phyloP scores from a whole-genome alignment of 225 moss, liverwort and hornwort genomes.

The Neckera pumila region DNA sequence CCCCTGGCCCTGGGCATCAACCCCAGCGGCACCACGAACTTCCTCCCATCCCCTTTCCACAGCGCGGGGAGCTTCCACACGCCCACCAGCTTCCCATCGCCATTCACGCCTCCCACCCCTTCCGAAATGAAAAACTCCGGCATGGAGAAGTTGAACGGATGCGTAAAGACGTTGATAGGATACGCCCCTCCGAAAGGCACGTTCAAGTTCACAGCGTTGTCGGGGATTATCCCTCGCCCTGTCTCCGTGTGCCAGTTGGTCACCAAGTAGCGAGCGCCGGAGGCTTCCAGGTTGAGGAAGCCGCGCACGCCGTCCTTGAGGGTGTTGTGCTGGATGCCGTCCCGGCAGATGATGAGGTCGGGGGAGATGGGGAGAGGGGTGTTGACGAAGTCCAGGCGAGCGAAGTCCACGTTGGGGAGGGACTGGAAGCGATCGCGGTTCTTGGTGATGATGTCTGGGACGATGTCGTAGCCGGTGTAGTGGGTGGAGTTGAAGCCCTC shows the following conservation, averaged over 20 bases:
- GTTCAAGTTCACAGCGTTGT: constrained; percentile 20
- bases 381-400: constrained; percentile 47
- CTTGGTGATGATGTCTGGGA: constrained; percentile 33
- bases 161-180: constrained; percentile 49
- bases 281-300: constrained; percentile 36
- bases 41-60: constrained; percentile 33
- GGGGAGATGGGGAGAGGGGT: constrained; percentile 29
- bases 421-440: constrained; percentile 29
- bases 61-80: constrained; percentile 54
- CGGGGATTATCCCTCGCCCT: constrained; percentile 3
- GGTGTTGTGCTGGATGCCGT: constrained; percentile 45
- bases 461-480: constrained; percentile 54
- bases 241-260: constrained; percentile 60
- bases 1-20: background rate
- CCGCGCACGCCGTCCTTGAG: constrained; percentile 56
- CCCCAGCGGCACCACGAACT: constrained; percentile 12
- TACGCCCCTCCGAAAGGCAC: constrained; percentile 38
- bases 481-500: constrained; percentile 45
- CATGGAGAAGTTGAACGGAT: constrained; percentile 63
- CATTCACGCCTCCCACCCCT: constrained; percentile 30
- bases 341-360: constrained; percentile 56
- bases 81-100: constrained; percentile 40
- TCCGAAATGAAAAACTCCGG: constrained; percentile 50
- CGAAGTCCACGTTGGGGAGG: constrained; percentile 24
- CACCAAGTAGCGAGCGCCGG: constrained; percentile 42